Evolutionary conservation across 257 asterid species (phyloP), one percentile per base, ranked within the genome.

Genomic region (Plantago major): DNA sequence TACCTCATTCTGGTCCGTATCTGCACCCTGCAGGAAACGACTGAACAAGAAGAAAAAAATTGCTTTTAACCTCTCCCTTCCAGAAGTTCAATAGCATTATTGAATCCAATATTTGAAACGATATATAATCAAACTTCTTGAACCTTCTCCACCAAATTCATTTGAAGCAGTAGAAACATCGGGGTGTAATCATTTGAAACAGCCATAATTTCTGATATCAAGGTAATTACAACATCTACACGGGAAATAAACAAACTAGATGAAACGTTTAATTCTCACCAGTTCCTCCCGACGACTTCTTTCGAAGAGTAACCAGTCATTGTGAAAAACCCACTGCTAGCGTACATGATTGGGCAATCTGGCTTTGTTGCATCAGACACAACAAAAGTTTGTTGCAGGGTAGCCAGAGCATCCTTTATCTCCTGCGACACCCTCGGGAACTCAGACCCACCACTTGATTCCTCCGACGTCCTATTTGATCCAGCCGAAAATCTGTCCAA

Each of bases 331-430:
- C 98, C 98, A 68, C 95, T 83, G 72, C 98, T 92, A 43, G 95
- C 95, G 77, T 84, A 92, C 82, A 92, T 64, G 42, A 92, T 92
- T 4, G 97, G 98, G 74, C 93, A 84, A 30, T 92, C 98, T 0
- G 93, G 97, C 73, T 89, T 92, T 1, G 99, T 89, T 6, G 97
- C 96, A 80, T 92, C 99, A 6, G 99, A 92, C 46, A 92, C 99
- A 2, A 89, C 97, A 51, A 92, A 92, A n/a, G 99, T 89, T 82
- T 92, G 99, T 55, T 92, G 92, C 61, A 92, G 70, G n/a, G 97
- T 81, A 6, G 90, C 86, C 69, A 92, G 65, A 55, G 97, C 98
- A 73, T 89, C 98, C 87, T 80, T 92, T 63, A 92, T 69, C 60
- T 92, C 98, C 79, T 92, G 95, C 52, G 98, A 86, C 63, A 82